Conservation (phyloP, 2,329 filamentous ascomycete genomes). For the Botrytis deweyae region DNA sequence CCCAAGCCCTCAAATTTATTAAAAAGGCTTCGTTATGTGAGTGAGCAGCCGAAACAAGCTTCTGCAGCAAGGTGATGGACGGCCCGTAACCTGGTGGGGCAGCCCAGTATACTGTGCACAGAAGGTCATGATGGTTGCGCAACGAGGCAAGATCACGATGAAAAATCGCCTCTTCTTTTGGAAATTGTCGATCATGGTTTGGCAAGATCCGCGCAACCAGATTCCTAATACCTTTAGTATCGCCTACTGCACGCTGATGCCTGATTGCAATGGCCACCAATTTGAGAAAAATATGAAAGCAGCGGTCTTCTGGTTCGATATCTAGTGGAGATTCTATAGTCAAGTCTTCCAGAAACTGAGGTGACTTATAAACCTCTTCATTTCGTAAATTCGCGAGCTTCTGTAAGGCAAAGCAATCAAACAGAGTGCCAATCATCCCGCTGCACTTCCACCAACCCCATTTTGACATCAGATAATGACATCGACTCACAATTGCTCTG, state of each 20-base stretch:
- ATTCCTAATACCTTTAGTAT: slow-evolving; percentile 59
- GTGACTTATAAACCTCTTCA: slow-evolving; percentile 61
- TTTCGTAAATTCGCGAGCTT: slow-evolving; percentile 62
- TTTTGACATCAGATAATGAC: slow-evolving; percentile 60
- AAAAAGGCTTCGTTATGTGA: slow-evolving; percentile 67
- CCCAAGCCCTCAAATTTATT: slow-evolving; percentile 64
- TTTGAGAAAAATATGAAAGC: slow-evolving; percentile 68
- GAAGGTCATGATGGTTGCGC: slow-evolving; percentile 67
- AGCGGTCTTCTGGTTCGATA: slow-evolving; percentile 56
- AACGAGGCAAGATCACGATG: slow-evolving; percentile 62
- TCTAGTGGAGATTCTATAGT: slow-evolving; percentile 45
- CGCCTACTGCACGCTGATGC: slow-evolving; percentile 48
- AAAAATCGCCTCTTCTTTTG: slow-evolving; percentile 60
- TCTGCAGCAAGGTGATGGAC: slow-evolving; percentile 54
- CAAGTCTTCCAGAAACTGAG: slow-evolving; percentile 60
- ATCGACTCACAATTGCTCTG: slow-evolving; percentile 57
- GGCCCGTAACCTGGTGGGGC: slow-evolving; percentile 56
- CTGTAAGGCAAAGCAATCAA: slow-evolving; percentile 66
- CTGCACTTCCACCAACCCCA: slow-evolving; percentile 64
- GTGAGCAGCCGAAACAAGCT: slow-evolving; percentile 56
- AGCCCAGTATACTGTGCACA: slow-evolving; percentile 66
- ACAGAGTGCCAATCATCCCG: slow-evolving; percentile 57
- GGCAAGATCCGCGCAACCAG: slow-evolving; percentile 61
- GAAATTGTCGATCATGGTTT: slow-evolving; percentile 64
- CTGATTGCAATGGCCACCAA: slow-evolving; percentile 58